phyloP scores from a whole-genome alignment of 2,329 filamentous ascomycete species.

The Metarhizium guizhouense region DNA sequence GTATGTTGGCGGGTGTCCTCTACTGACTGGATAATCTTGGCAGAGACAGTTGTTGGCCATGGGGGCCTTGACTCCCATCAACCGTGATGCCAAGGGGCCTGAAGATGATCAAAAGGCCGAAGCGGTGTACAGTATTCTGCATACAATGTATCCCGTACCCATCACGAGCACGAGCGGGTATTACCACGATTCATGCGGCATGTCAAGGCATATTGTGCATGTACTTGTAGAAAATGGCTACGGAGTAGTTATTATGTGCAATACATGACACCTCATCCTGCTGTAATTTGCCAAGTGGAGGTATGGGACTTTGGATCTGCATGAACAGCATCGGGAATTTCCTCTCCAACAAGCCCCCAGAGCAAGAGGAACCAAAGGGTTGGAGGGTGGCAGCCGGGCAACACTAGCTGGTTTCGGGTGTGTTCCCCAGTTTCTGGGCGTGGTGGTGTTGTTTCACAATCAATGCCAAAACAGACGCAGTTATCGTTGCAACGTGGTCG shows the following conservation, averaged over 20 bases:
- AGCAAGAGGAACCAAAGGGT: background rate
- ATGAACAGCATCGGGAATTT: background rate
- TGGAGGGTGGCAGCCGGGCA: background rate
- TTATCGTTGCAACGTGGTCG: slow-evolving; percentile 3
- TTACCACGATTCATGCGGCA: background rate
- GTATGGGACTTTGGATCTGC: background rate
- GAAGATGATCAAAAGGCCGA: too few species aligned
- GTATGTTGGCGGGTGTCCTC: too few species aligned
- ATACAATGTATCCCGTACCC: too few species aligned
- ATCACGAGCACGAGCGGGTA: too few species aligned
- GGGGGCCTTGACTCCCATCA: too few species aligned
- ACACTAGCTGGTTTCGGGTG: background rate
- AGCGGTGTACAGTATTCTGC: too few species aligned
- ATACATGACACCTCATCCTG: background rate
- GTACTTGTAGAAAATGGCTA: background rate
- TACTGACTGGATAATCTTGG: too few species aligned
- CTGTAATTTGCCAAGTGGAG: background rate
- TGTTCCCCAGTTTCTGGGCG: background rate
- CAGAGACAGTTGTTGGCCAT: too few species aligned
- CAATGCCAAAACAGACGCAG: slow-evolving; percentile 1
- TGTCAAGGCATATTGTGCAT: background rate
- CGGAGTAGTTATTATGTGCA: background rate
- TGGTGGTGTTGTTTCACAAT: slow-evolving; percentile 1
- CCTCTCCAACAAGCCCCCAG: background rate
- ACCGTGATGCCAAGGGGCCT: too few species aligned